Evolutionary conservation across 192 early-diverging fungal species (phyloP).

Genomic region (Geranomyces michiganensis): DNA sequence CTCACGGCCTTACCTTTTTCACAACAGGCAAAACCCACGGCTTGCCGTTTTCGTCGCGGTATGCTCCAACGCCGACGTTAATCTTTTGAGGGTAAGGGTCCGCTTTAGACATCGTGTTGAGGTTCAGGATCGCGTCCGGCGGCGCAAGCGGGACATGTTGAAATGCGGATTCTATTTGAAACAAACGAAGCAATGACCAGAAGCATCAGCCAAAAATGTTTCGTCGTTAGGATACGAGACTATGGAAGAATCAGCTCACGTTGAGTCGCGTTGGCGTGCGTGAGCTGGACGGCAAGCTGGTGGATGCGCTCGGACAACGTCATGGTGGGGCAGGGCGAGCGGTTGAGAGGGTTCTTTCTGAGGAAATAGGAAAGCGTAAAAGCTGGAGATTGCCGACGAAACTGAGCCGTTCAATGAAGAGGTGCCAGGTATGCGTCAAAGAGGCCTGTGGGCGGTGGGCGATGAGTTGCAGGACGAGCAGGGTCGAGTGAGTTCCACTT

Average conservation of each 20-base stretch:
- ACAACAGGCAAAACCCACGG: conserved; percentile 96
- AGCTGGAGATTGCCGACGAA: too few species aligned
- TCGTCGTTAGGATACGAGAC: not conserved
- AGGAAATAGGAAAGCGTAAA: too few species aligned
- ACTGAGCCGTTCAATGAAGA: too few species aligned
- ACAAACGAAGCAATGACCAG: too few species aligned
- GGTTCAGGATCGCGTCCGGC: conserved; percentile 87
- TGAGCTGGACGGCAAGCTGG: conserved; percentile 7
- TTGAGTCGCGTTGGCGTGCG: not conserved
- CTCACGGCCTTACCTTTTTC: conserved; percentile 84
- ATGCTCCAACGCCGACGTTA: conserved; percentile 95
- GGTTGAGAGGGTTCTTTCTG: too few species aligned
- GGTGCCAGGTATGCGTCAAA: too few species aligned
- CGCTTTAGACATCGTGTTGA: conserved; percentile 81
- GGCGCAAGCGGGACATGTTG: conserved; percentile 60
- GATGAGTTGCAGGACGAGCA: too few species aligned
- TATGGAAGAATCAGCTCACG: not conserved
- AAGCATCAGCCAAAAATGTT: not conserved
- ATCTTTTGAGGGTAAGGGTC: conserved; percentile 81
- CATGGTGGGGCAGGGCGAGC: too few species aligned
- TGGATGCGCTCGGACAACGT: conserved; percentile 2
- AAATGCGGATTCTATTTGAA: conserved; percentile 37
- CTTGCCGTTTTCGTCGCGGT: conserved; percentile 87
- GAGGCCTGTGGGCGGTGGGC: too few species aligned
- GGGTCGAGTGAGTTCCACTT: too few species aligned